phyloP scores from a whole-genome alignment of 106 monocot species.

The Dendrobium officinale region DNA sequence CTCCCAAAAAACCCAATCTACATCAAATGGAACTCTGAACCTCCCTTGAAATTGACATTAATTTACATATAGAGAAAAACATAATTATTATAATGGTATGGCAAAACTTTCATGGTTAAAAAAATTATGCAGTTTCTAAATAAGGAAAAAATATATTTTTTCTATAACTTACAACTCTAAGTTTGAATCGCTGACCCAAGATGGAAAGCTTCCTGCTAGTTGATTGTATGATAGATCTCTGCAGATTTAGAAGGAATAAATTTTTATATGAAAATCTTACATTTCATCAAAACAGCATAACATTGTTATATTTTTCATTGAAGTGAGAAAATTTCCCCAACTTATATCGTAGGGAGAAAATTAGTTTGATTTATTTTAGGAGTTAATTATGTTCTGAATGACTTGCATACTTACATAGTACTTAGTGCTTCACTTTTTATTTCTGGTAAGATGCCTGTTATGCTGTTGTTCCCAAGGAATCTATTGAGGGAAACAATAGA shows the following conservation, averaged over 20 bases:
- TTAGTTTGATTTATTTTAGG: neutral
- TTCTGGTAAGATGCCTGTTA: slow-evolving; percentile 60
- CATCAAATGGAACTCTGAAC: too few species aligned
- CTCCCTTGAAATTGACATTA: too few species aligned
- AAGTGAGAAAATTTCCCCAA: neutral
- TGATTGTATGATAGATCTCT: slow-evolving; percentile 94
- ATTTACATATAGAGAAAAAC: neutral
- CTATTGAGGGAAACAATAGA: slow-evolving; percentile 24
- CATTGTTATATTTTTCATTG: too few species aligned
- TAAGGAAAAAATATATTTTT: neutral
- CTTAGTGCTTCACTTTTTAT: slow-evolving; percentile 41
- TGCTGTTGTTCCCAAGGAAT: slow-evolving; percentile 82
- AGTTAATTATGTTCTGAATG: neutral
- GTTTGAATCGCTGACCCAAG: slow-evolving; percentile 50
- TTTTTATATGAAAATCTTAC: too few species aligned
- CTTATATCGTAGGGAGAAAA: neutral
- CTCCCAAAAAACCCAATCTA: too few species aligned
- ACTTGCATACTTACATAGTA: slow-evolving; percentile 39
- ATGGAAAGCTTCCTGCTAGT: slow-evolving; percentile 74
- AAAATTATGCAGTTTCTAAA: neutral
- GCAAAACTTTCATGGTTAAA: neutral
- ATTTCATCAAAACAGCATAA: too few species aligned
- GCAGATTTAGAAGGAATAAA: slow-evolving; percentile 12
- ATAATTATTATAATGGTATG: neutral
- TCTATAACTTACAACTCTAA: slow-evolving; percentile 54